Conservation (phyloP, 2,329 filamentous ascomycete genomes). For the Sclerotinia nivalis region DNA sequence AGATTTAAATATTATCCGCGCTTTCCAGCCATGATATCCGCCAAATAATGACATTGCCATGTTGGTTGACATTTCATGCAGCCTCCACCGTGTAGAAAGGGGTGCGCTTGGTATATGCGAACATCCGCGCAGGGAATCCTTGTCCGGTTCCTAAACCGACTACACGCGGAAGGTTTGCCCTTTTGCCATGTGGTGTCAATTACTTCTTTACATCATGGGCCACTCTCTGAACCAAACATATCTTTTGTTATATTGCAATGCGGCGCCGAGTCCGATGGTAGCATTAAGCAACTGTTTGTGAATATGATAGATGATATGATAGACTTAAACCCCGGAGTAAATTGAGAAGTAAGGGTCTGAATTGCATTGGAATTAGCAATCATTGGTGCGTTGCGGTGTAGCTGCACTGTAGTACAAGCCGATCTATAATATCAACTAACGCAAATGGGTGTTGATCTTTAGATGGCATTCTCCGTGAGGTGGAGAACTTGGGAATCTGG, state of each 20-base stretch:
- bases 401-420: background rate
- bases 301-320: conserved; percentile 12
- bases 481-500: background rate
- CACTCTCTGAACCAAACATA: conserved; percentile 2
- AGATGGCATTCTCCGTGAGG: background rate
- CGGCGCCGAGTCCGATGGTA: conserved; percentile 4
- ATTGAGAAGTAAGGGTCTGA: background rate
- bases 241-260: background rate
- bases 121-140: conserved; percentile 12
- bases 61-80: background rate
- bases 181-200: background rate
- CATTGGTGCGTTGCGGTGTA: background rate
- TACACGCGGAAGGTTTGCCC: background rate
- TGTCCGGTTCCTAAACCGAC: background rate
- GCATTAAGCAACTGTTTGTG: background rate
- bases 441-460: background rate
- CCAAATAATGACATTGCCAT: background rate
- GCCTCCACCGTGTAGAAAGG: conserved; percentile 10
- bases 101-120: conserved; percentile 3
- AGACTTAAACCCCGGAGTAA: background rate
- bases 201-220: background rate
- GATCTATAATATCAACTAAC: background rate
- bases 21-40: background rate
- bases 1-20: conserved; percentile 11
- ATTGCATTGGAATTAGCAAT: background rate